Base-by-base conservation (phyloP, 306 rosid genomes). In the Quercus wislizeni region DNA sequence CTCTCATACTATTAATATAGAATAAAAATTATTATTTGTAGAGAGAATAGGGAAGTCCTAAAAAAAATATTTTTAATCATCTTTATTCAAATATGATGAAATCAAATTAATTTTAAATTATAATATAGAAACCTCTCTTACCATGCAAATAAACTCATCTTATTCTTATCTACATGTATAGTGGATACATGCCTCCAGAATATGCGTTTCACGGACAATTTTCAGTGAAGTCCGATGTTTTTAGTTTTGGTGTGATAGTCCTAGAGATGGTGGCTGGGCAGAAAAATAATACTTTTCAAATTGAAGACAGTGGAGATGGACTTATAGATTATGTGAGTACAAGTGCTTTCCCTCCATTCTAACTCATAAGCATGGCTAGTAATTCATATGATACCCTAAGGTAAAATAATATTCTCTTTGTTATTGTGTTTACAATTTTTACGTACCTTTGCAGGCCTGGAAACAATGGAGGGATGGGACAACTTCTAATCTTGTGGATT, bases 141-240 rank as follows among this genome's bases (percentile, higher is more conserved):
- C 15, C 54, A 46, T 2, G 13, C 0, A 46, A 12, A 46, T 9
- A 13, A 33, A 19, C 6, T 31, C 4, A 55, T 55, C n/a, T 21
- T 59, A 59, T 23, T 78, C 30, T 3, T 2, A 25, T 13, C 11
- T 23, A 14, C 3, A 13, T 62, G 28, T 52, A 79, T 52, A 83
- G 81, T 55, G 83, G 81, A 51, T 83, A 75, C 8, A 83, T 83
- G 83, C 54, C 86, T 35, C 83, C 78, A 0, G 83, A 79, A 1
- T 83, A 83, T 31, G 71, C 2, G 6, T 0, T 10, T 0, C 59
- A 1, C 5, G 83, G 83, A 0, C 31, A 6, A 0, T 70, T 79
- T 25, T 79, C 86, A 10, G 46, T 75, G n/a, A 83, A 79, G 5
- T 59, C 78, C 0, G 81, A 83, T 56, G 83, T 83, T 1, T 83